Evolutionary conservation across 2,329 filamentous ascomycete species (phyloP).

Genomic region (Aspergillus tubingensis): DNA sequence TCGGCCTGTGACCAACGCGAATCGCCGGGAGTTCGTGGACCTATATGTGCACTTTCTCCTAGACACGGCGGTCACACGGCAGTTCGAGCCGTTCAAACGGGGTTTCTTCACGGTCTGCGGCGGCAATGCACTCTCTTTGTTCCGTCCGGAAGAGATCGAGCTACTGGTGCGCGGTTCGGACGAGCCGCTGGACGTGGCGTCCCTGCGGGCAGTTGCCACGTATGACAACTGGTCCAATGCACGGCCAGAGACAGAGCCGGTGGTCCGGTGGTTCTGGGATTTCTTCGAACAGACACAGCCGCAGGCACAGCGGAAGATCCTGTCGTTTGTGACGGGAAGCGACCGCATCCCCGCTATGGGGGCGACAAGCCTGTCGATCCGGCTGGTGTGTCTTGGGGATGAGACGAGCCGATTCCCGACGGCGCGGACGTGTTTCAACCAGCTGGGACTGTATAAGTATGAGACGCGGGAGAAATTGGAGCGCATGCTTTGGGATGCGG

Average conservation of each 20-base stretch:
- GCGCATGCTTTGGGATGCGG: slow-evolving; percentile 76
- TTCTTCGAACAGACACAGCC: slow-evolving; percentile 68
- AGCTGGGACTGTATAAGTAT: slow-evolving; percentile 75
- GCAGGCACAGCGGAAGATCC: slow-evolving; percentile 71
- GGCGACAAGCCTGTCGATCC: slow-evolving; percentile 74
- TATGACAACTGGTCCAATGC: slow-evolving; percentile 76
- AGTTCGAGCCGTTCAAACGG: slow-evolving; percentile 91
- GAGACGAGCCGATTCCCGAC: slow-evolving; percentile 76
- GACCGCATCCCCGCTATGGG: slow-evolving; percentile 90
- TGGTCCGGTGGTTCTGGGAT: slow-evolving; percentile 86
- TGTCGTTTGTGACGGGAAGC: slow-evolving; percentile 86
- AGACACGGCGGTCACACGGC: slow-evolving; percentile 73
- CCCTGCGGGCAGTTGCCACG: slow-evolving; percentile 72
- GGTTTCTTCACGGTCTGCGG: slow-evolving; percentile 92
- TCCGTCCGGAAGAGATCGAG: slow-evolving; percentile 89
- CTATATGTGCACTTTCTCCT: slow-evolving; percentile 79
- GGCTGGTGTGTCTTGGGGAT: slow-evolving; percentile 72
- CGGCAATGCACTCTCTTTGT: slow-evolving; percentile 82
- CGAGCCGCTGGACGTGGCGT: slow-evolving; percentile 75
- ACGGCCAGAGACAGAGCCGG: slow-evolving; percentile 61
- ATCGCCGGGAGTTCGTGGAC: slow-evolving; percentile 83
- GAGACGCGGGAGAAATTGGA: slow-evolving; percentile 66
- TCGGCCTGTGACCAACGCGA: slow-evolving; percentile 77
- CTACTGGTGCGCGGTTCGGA: slow-evolving; percentile 82
- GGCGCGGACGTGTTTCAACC: slow-evolving; percentile 89